Conservation (phyloP, 2,329 filamentous ascomycete species). For the Dactylonectria macrodidyma region DNA sequence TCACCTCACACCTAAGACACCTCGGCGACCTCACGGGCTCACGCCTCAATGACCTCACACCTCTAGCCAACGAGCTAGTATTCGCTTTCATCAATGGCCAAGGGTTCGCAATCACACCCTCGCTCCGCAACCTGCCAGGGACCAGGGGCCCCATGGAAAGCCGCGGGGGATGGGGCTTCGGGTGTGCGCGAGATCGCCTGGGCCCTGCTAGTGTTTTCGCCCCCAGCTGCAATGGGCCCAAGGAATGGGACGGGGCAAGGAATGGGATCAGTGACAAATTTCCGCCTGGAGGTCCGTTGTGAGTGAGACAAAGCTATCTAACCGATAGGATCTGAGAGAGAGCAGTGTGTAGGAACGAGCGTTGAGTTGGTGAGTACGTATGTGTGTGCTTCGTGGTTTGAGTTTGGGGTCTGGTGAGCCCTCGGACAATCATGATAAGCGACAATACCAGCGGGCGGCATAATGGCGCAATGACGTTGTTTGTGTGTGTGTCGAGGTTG, state of each 20-base stretch:
- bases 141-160: slow-evolving; percentile 20
- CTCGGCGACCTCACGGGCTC: slow-evolving; percentile 2
- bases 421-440: background rate
- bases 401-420: background rate
- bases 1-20: slow-evolving; percentile 18
- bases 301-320: slow-evolving; percentile 50
- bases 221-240: slow-evolving; percentile 40
- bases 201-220: slow-evolving; percentile 38
- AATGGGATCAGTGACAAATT: slow-evolving; percentile 46
- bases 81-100: background rate
- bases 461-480: background rate
- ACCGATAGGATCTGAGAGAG: slow-evolving; percentile 41
- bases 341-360: slow-evolving; percentile 32
- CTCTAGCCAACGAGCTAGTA: background rate
- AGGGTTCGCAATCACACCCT: slow-evolving; percentile 26
- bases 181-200: slow-evolving; percentile 31
- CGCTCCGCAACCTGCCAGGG: background rate
- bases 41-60: background rate
- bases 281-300: slow-evolving; percentile 42
- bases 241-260: slow-evolving; percentile 46
- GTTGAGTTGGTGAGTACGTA: slow-evolving; percentile 24
- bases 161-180: slow-evolving; percentile 13
- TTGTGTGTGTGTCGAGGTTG: background rate
- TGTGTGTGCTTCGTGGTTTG: slow-evolving; percentile 3
- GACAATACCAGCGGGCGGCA: background rate